phyloP scores from a whole-genome alignment of 1,139 yeast species.

The Candida sp. region DNA sequence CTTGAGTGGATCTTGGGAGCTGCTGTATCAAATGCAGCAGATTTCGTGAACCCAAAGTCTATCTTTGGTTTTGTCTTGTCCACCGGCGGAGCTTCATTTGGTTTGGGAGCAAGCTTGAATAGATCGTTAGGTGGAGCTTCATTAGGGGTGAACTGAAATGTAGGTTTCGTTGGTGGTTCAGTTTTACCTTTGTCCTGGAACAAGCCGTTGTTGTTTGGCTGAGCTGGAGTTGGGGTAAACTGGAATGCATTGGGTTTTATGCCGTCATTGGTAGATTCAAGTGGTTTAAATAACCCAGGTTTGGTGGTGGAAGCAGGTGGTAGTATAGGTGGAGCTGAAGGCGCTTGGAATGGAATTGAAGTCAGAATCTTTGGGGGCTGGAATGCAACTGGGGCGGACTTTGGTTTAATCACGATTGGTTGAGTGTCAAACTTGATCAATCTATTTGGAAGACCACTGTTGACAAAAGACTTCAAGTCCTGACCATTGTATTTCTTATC shows the following conservation, averaged over 20 bases:
- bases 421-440: slow-evolving; percentile 6
- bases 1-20: background rate
- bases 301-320: background rate
- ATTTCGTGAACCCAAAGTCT: slow-evolving; percentile 9
- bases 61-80: slow-evolving; percentile 2
- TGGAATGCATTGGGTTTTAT: background rate
- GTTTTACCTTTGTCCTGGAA: background rate
- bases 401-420: background rate
- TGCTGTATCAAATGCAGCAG: background rate
- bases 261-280: background rate
- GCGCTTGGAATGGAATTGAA: background rate
- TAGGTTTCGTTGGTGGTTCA: background rate
- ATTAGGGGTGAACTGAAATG: slow-evolving; percentile 5
- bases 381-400: background rate
- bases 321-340: background rate
- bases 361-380: background rate
- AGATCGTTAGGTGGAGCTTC: background rate
- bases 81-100: background rate
- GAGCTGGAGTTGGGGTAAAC: background rate
- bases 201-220: background rate
- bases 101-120: background rate
- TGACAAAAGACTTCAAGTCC: slow-evolving; percentile 35
- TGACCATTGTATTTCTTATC: slow-evolving; percentile 48
- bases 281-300: slow-evolving; percentile 1
- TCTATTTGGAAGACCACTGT: slow-evolving; percentile 39